Percentiles rank a stretch among this genome's conserved stretches.
Evolutionary conservation across 2,329 filamentous ascomycete species (phyloP).

Genomic region (Domatiomyces globalis): DNA sequence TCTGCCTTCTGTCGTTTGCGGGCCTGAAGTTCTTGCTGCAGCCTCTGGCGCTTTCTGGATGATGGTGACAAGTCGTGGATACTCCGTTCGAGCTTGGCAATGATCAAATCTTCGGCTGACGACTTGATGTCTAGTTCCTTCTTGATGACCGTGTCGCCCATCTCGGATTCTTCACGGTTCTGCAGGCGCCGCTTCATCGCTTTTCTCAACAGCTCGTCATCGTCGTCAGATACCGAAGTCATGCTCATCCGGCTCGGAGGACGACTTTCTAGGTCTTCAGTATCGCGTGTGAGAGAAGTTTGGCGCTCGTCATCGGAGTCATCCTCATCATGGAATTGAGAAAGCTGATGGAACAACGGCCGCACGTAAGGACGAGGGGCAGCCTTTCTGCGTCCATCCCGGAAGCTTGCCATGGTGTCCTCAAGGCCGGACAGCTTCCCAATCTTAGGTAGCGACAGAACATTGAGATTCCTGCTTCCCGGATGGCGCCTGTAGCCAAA

Average conservation of each 20-base stretch:
- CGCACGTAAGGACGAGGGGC: constrained; percentile 52
- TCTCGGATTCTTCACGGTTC: constrained; percentile 17
- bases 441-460: constrained; percentile 58
- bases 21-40: constrained; percentile 52
- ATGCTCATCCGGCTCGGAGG: constrained; percentile 57
- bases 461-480: constrained; percentile 34
- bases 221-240: constrained; percentile 39
- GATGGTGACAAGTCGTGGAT: constrained; percentile 38
- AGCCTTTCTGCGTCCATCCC: constrained; percentile 51
- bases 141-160: constrained; percentile 16
- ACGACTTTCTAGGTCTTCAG: constrained; percentile 72
- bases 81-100: constrained; percentile 18
- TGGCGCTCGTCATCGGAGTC: constrained; percentile 75
- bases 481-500: constrained; percentile 31
- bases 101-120: constrained; percentile 17
- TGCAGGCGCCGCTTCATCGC: constrained; percentile 14
- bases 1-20: constrained; percentile 75
- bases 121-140: constrained; percentile 15
- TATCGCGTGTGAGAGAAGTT: constrained; percentile 56
- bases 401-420: constrained; percentile 48
- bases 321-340: constrained; percentile 62
- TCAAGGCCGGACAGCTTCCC: constrained; percentile 49
- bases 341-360: constrained; percentile 66
- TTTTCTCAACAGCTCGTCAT: constrained; percentile 29
- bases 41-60: constrained; percentile 60